A percentile compares a stretch with the other conserved stretches of the same genome.
phyloP scores from a whole-genome alignment of 768 basidiomycete species.

The Mrakia hoshinonis region DNA sequence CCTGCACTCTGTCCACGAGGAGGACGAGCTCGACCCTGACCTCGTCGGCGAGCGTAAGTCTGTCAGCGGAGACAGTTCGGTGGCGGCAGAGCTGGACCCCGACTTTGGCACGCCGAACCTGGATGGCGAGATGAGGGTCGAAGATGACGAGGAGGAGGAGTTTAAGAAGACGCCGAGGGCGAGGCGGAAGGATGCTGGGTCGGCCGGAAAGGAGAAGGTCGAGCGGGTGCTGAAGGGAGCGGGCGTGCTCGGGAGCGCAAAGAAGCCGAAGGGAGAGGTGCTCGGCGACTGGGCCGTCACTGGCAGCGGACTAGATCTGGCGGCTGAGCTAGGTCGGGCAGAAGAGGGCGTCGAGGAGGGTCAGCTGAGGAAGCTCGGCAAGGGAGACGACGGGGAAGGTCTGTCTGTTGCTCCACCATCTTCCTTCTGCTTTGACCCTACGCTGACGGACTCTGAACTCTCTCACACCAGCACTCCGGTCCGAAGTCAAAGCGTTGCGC shows the following conservation, averaged over 20 bases:
- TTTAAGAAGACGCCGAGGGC: neutral
- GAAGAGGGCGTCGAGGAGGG: conserved; percentile 48
- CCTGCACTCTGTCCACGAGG: conserved; percentile 8
- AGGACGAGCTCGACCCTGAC: neutral
- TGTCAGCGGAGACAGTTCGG: neutral
- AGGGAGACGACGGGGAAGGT: conserved; percentile 33
- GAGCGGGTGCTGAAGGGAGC: conserved; percentile 3
- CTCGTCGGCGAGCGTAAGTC: neutral
- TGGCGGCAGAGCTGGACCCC: neutral
- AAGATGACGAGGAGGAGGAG: conserved; percentile 1
- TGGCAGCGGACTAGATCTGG: conserved; percentile 34
- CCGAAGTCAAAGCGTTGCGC: conserved; percentile 73
- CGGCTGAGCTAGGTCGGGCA: conserved; percentile 82
- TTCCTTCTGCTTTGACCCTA: neutral
- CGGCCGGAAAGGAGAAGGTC: neutral
- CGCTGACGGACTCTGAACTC: neutral
- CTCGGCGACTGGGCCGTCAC: conserved; percentile 28
- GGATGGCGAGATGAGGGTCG: neutral
- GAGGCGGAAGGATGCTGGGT: conserved; percentile 8
- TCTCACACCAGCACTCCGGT: conserved; percentile 50
- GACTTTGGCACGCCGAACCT: neutral
- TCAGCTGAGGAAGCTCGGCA: conserved; percentile 28
- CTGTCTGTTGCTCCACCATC: neutral
- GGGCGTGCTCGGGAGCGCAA: conserved; percentile 3
- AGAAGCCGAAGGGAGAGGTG: conserved; percentile 29